Conservation (phyloP, 192 early-diverging fungal genomes). For the Backusella morwellensis region DNA sequence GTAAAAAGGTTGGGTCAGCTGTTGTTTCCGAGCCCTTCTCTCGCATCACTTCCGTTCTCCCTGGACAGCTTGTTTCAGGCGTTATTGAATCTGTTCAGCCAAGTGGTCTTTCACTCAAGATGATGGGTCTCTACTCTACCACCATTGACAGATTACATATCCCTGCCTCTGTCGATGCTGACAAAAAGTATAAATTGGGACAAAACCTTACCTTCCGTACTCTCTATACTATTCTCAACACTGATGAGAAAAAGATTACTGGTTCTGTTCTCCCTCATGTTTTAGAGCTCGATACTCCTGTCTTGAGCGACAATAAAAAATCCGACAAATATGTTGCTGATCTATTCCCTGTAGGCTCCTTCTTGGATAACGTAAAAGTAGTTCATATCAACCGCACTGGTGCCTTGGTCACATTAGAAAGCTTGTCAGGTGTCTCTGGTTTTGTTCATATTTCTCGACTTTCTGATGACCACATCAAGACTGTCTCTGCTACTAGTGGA, state of each 20-base stretch:
- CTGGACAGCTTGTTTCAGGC: constrained; percentile 71
- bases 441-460: constrained; percentile 71
- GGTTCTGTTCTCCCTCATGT: constrained; percentile 60
- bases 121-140: constrained; percentile 86
- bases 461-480: constrained; percentile 59
- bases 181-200: constrained; percentile 57
- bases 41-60: constrained; percentile 74
- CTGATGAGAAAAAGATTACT: constrained; percentile 59
- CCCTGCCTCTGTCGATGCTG: constrained; percentile 46
- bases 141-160: constrained; percentile 63
- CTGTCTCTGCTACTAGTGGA: constrained; percentile 51
- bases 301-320: constrained; percentile 8
- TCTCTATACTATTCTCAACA: constrained; percentile 68
- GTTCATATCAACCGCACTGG: constrained; percentile 60
- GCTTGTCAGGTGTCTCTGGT: constrained; percentile 41
- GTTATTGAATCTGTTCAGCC: constrained; percentile 62
- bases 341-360: constrained; percentile 66
- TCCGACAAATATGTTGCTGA: constrained; percentile 32
- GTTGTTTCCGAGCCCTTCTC: constrained; percentile 50
- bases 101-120: constrained; percentile 65
- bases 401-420: constrained; percentile 56
- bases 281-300: constrained; percentile 38
- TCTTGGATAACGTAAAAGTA: constrained; percentile 63
- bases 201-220: constrained; percentile 67
- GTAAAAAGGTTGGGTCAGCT: constrained; percentile 52